phyloP scores from a whole-genome alignment of 2,329 filamentous ascomycete genomes.

The Colletotrichum echinochloae region DNA sequence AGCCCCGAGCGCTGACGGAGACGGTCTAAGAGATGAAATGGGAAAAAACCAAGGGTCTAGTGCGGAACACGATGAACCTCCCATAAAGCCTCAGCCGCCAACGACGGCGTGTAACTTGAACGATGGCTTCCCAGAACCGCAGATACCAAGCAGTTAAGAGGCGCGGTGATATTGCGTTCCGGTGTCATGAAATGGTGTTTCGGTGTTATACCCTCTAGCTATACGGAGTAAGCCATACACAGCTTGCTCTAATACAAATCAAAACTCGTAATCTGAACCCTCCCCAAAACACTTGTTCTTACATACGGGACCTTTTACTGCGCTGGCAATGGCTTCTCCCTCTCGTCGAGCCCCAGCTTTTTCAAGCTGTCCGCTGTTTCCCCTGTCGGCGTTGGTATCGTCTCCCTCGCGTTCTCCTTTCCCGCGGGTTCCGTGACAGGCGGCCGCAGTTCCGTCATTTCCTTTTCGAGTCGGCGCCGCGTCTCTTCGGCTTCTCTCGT shows the following conservation, averaged over 20 bases:
- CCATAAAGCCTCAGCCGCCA: constrained; percentile 7
- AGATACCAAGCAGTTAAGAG: constrained; percentile 29
- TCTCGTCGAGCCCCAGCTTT: constrained; percentile 54
- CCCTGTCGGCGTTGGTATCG: constrained; percentile 42
- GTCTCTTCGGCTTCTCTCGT: constrained; percentile 63
- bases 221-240: constrained; percentile 11
- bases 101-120: constrained; percentile 29
- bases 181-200: constrained; percentile 25
- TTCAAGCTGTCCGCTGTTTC: constrained; percentile 51
- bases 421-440: constrained; percentile 37
- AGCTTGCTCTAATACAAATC: constrained; percentile 11
- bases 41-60: background rate
- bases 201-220: constrained; percentile 21
- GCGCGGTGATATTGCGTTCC: constrained; percentile 13
- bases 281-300: background rate
- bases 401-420: constrained; percentile 46
- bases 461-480: constrained; percentile 61
- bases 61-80: background rate
- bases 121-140: constrained; percentile 33
- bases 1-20: background rate
- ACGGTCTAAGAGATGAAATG: background rate
- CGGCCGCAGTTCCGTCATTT: constrained; percentile 27
- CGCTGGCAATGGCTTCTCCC: constrained; percentile 41
- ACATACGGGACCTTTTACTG: constrained; percentile 25
- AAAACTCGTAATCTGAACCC: constrained; percentile 13